Base-by-base conservation (phyloP, 257 asterid species). In the Solanum stenotomum region DNA sequence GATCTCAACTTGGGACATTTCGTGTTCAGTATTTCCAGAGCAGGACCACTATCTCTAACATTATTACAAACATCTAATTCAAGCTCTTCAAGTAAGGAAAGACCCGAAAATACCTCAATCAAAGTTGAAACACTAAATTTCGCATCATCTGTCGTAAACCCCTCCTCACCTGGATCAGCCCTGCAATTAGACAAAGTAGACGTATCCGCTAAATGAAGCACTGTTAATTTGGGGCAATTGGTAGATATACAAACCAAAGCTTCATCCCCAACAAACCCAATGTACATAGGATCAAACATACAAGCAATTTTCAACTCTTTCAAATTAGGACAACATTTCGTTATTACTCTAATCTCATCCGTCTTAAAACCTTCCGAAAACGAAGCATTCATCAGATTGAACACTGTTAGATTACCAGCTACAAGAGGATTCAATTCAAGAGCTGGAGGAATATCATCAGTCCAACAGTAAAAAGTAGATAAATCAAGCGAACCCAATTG, bases 391-490 rank as follows among this genome's bases (percentile, higher is more conserved):
- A 96, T 78, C 18, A 94, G 91, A 91, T 96, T 91, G n/a, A 96
- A 93, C 52, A 79, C 75, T 0, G 91, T 93, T 84, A 96, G 90
- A 40, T 86, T 91, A 1, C 92, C 63, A 0, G 95, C 91, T 5
- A 94, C 89, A 1, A 83, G 6, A 10, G 95, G 94, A 85, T 88
- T 83, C 1, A 92, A 78, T 49, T 91, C 89, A 11, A 95, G 89
- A 16, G 98, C 95, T 7, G 94, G 93, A 8, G 95, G 93, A 76
- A 95, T 87, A 89, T 96, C 98, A 52, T 96, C 99, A 23, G 98
- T 95, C 98, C 99, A 96, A 91, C 98, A 95, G 27, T 96, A 96
- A 46, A 95, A 96, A 5, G 88, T 34, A 10, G 98, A 94, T 8
- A 95, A 94, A 89, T 96, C 98, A 7, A 96, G 89, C 4, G 93